A percentile compares a stretch with the other conserved stretches of the same genome.
These are phyloP conservation scores for Graphilbum fragrans DNA, from an alignment of 2,329 filamentous ascomycete genomes.

Conservation along the genomic window DNA sequence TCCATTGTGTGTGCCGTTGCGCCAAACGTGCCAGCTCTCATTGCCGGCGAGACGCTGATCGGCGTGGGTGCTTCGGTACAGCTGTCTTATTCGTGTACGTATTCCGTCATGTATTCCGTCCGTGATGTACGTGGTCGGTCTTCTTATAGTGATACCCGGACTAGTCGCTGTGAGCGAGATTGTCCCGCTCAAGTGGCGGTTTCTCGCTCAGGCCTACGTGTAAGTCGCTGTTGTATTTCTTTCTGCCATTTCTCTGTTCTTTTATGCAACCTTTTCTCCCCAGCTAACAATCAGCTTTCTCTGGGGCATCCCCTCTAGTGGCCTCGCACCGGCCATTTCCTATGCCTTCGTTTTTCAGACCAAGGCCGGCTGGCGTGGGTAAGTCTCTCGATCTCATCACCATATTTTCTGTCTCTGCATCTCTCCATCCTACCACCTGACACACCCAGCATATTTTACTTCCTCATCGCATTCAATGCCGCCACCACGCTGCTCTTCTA, in stretches of 20 bases:
- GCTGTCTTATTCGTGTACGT: slow-evolving; percentile 21
- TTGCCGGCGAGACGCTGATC: slow-evolving; percentile 23
- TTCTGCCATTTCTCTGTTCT: neutral
- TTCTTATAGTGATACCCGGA: too few species aligned
- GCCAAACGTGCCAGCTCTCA: slow-evolving; percentile 21
- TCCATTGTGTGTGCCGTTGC: slow-evolving; percentile 23
- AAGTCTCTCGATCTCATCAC: too few species aligned
- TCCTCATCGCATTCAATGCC: slow-evolving; percentile 31
- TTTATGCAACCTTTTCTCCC: neutral
- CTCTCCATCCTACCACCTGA: too few species aligned
- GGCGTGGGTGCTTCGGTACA: slow-evolving; percentile 27
- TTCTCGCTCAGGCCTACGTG: slow-evolving; percentile 4
- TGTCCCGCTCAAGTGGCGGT: slow-evolving; percentile 22
- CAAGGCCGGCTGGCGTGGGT: slow-evolving; percentile 16
- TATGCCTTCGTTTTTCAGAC: slow-evolving; percentile 19
- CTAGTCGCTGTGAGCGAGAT: slow-evolving; percentile 23
- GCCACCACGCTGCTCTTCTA: slow-evolving; percentile 25
- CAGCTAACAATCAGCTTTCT: neutral
- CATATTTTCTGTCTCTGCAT: too few species aligned
- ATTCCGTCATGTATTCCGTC: too few species aligned
- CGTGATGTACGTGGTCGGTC: too few species aligned
- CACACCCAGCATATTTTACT: slow-evolving; percentile 32
- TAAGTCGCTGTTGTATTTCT: neutral
- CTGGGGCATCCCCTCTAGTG: slow-evolving; percentile 23
- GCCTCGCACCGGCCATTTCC: slow-evolving; percentile 30